Percentiles rank a stretch among this genome's conserved stretches.
These are phyloP conservation scores for Tricholoma saponaceum DNA, from an alignment of 768 basidiomycete species.

Conservation along the genomic window DNA sequence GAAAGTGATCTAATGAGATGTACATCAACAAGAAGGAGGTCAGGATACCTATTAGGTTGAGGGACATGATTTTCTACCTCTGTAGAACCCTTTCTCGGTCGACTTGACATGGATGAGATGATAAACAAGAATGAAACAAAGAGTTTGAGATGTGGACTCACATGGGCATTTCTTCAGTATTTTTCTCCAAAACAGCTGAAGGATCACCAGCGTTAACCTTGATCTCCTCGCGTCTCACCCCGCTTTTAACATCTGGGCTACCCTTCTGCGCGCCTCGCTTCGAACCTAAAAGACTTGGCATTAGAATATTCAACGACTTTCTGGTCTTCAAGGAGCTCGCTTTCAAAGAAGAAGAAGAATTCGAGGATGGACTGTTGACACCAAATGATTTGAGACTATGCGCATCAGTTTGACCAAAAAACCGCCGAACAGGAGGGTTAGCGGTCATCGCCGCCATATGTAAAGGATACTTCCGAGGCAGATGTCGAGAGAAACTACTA, in stretches of 20 bases:
- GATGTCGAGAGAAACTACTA: neutral
- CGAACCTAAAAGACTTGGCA: conserved; percentile 16
- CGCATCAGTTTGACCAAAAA: conserved; percentile 20
- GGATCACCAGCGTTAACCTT: conserved; percentile 3
- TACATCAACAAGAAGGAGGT: neutral
- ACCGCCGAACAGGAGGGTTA: conserved; percentile 6
- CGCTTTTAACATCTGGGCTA: neutral
- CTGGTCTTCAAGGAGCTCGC: conserved; percentile 20
- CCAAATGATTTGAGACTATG: conserved; percentile 20
- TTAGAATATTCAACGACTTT: conserved; percentile 7
- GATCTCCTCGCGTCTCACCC: conserved; percentile 8
- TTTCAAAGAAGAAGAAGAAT: conserved; percentile 16
- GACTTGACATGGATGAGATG: neutral
- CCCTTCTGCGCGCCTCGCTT: conserved; percentile 8
- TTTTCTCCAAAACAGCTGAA: neutral
- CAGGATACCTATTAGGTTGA: conserved; percentile 4
- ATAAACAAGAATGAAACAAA: neutral
- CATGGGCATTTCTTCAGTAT: conserved; percentile 1
- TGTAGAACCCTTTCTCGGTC: neutral
- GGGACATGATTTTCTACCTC: conserved; percentile 1
- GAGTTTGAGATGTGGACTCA: neutral
- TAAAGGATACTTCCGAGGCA: neutral
- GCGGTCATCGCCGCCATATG: conserved; percentile 7
- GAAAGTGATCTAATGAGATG: neutral
- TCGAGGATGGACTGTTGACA: conserved; percentile 9